Conservation (phyloP, 805 yeast species). For the Saturnispora zaruensis region DNA sequence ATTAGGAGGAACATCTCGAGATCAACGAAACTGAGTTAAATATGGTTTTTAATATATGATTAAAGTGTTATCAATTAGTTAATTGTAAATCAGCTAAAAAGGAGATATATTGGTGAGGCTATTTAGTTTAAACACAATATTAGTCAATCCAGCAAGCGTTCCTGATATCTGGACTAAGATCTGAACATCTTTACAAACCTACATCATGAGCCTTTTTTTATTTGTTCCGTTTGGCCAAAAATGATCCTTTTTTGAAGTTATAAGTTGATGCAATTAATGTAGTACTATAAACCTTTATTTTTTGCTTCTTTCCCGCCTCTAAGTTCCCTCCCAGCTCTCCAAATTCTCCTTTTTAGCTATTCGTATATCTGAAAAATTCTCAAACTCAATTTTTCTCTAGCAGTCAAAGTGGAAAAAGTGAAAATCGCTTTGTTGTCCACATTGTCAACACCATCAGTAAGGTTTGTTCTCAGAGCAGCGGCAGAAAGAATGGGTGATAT, state of each 20-base stretch:
- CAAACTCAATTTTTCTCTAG: neutral
- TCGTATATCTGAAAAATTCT: neutral
- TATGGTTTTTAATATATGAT: no score
- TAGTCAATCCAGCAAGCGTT: no score
- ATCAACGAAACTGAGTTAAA: slow-evolving; percentile 62
- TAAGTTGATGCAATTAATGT: no score
- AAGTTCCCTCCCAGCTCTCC: neutral
- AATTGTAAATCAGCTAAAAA: neutral
- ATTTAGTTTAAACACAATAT: no score
- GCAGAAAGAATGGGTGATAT: slow-evolving; percentile 33
- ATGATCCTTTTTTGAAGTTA: no score
- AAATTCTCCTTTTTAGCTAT: neutral
- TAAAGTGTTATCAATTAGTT: neutral
- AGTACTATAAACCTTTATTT: no score
- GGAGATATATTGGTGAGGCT: no score
- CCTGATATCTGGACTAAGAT: neutral
- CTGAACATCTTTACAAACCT: neutral
- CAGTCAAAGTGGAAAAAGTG: neutral
- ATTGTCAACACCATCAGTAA: slow-evolving; percentile 1
- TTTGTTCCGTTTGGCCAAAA: neutral
- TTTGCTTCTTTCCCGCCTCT: neutral
- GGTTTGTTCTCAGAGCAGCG: neutral
- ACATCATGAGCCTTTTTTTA: neutral
- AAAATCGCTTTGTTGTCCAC: neutral
- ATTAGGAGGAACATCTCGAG: slow-evolving; percentile 89